Conservation (phyloP, 305 asterid species). For the Rubia balearica region DNA sequence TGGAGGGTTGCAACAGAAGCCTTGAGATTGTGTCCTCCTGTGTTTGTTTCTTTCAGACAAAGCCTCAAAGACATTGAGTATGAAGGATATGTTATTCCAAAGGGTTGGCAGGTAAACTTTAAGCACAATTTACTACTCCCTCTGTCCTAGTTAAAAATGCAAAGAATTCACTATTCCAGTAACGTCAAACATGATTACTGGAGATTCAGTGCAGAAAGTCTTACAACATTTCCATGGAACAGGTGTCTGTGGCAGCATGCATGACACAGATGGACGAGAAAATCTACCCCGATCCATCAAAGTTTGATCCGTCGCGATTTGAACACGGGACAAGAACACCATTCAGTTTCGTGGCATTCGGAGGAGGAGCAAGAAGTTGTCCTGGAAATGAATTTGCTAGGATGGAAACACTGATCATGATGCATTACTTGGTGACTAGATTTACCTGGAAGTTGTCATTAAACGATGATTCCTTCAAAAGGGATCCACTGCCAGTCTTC, state of each 20-base stretch:
- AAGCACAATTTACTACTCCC: too few species aligned
- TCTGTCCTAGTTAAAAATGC: too few species aligned
- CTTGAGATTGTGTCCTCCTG: constrained; percentile 22
- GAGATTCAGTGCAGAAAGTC: too few species aligned
- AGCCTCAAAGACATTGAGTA: constrained; percentile 20
- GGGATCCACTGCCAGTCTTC: constrained; percentile 24
- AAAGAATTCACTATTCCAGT: too few species aligned
- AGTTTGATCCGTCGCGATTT: constrained; percentile 24
- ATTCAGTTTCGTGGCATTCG: constrained; percentile 26
- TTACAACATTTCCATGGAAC: not conserved
- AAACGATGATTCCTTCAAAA: constrained; percentile 20
- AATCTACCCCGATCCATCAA: constrained; percentile 14
- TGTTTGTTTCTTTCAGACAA: constrained; percentile 11
- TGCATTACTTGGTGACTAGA: constrained; percentile 23
- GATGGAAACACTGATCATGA: constrained; percentile 23
- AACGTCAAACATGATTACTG: too few species aligned
- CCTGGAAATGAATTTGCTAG: constrained; percentile 28
- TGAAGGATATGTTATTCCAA: constrained; percentile 12
- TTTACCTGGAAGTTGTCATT: constrained; percentile 22
- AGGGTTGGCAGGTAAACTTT: constrained; percentile 9
- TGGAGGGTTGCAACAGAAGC: constrained; percentile 30
- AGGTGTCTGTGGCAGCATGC: not conserved
- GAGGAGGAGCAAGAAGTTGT: constrained; percentile 33
- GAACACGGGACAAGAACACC: constrained; percentile 22
- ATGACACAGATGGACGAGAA: not conserved